These are phyloP conservation scores for Phytophthora colocasiae DNA, from an alignment of 352 stramenopile species.

Conservation along the genomic window DNA sequence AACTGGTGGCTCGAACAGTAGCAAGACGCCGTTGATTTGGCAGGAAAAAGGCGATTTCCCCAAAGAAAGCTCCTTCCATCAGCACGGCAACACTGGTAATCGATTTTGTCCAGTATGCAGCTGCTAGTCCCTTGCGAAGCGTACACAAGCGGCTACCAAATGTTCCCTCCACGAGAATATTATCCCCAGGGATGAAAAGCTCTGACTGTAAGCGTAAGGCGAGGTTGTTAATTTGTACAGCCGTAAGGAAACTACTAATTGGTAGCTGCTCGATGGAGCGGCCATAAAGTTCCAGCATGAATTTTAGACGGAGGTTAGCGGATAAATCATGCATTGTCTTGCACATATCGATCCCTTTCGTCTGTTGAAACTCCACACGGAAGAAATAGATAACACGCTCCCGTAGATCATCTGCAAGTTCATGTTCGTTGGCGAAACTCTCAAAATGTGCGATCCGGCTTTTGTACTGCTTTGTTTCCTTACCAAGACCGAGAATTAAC, in stretches of 20 bases:
- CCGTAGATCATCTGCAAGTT: constrained; percentile 49
- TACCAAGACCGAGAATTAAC: constrained; percentile 75
- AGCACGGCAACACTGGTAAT: constrained; percentile 19
- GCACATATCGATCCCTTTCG: constrained; percentile 63
- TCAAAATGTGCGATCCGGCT: constrained; percentile 69
- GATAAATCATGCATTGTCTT: constrained; percentile 69
- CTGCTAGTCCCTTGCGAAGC: constrained; percentile 62
- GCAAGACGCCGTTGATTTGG: constrained; percentile 62
- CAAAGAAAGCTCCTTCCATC: constrained; percentile 49
- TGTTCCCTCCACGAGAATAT: constrained; percentile 39
- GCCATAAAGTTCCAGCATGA: constrained; percentile 77
- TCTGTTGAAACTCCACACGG: constrained; percentile 62
- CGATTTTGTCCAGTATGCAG: constrained; percentile 44
- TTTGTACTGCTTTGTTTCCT: constrained; percentile 70
- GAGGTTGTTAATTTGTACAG: constrained; percentile 57
- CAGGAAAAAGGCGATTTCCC: constrained; percentile 74
- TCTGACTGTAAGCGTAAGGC: constrained; percentile 60
- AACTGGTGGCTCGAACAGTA: constrained; percentile 62
- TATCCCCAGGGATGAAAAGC: constrained; percentile 45
- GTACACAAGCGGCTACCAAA: constrained; percentile 64
- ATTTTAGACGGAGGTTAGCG: constrained; percentile 59
- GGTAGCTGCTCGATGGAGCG: constrained; percentile 48
- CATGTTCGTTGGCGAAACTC: constrained; percentile 66
- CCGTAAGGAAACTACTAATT: constrained; percentile 55
- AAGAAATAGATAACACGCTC: constrained; percentile 69